Conservation (phyloP, 768 basidiomycete species). For the Collybia sordida region DNA sequence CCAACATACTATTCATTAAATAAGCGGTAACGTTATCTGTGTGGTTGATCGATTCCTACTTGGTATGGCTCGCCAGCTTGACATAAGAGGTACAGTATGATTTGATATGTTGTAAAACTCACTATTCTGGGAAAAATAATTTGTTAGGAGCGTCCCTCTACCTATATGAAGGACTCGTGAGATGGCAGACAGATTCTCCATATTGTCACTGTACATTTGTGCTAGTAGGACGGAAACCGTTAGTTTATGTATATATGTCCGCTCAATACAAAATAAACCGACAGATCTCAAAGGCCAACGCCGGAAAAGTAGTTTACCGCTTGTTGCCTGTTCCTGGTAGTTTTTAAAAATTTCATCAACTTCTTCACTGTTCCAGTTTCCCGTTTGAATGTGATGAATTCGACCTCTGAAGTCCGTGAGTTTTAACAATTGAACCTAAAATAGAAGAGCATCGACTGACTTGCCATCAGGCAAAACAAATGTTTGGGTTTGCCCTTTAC, state of each 20-base stretch:
- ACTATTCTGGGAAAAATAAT: constrained; percentile 89
- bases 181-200: too few relatives aligned
- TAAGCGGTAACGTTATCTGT: background rate
- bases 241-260: background rate
- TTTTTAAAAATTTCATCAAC: constrained; percentile 60
- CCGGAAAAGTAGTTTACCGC: constrained; percentile 58
- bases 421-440: background rate
- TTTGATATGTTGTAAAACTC: constrained; percentile 20
- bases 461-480: constrained; percentile 49
- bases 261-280: constrained; percentile 18
- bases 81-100: background rate
- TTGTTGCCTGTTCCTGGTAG: constrained; percentile 66
- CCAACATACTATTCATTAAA: constrained; percentile 62
- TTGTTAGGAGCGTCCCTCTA: constrained; percentile 68
- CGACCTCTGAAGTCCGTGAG: constrained; percentile 44
- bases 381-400: constrained; percentile 57
- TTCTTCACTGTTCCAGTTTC: constrained; percentile 35
- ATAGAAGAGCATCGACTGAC: constrained; percentile 25
- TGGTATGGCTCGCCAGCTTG: constrained; percentile 81
- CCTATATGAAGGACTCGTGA: constrained; percentile 33
- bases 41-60: constrained; percentile 32
- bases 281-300: constrained; percentile 73
- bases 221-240: constrained; percentile 37
- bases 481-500: constrained; percentile 34
- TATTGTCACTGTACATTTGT: constrained; percentile 52